Conservation (phyloP, 768 basidiomycete species). For the Phanerodontia chrysosporium region DNA sequence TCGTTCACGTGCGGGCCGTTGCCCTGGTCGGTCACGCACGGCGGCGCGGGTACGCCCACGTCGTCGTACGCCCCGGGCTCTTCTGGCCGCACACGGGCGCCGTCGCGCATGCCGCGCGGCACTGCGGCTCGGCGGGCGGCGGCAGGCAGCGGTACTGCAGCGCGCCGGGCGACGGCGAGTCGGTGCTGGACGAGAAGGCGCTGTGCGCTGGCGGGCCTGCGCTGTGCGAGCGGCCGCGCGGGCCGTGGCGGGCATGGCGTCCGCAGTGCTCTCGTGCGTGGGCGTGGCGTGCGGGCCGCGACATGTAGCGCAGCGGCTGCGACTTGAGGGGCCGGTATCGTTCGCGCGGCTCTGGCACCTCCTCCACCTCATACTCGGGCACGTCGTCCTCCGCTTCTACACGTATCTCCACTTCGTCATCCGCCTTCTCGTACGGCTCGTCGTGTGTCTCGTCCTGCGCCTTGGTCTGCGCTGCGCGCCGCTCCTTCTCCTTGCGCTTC, state of each 20-base stretch:
- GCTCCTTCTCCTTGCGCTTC: background rate
- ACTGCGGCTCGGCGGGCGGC: no score
- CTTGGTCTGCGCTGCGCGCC: background rate
- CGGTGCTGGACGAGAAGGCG: background rate
- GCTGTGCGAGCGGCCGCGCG: background rate
- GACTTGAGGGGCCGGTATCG: background rate
- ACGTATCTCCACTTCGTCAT: no score
- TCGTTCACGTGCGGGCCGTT: conserved; percentile 75
- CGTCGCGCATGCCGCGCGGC: no score
- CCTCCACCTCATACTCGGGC: background rate
- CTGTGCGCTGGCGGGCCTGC: background rate
- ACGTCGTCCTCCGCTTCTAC: background rate
- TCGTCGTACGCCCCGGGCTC: background rate
- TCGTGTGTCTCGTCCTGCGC: background rate
- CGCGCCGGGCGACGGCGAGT: background rate
- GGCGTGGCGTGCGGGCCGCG: background rate
- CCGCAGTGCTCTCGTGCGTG: background rate
- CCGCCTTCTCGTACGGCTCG: no score
- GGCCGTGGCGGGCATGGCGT: background rate
- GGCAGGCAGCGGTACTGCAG: no score
- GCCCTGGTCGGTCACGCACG: conserved; percentile 75
- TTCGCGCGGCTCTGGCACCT: background rate
- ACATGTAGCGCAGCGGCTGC: background rate
- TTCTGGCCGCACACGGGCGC: background rate
- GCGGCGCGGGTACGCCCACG: conserved; percentile 23